Conservation (phyloP, 2,329 filamentous ascomycete genomes). For the Calonectria leucothoes region DNA sequence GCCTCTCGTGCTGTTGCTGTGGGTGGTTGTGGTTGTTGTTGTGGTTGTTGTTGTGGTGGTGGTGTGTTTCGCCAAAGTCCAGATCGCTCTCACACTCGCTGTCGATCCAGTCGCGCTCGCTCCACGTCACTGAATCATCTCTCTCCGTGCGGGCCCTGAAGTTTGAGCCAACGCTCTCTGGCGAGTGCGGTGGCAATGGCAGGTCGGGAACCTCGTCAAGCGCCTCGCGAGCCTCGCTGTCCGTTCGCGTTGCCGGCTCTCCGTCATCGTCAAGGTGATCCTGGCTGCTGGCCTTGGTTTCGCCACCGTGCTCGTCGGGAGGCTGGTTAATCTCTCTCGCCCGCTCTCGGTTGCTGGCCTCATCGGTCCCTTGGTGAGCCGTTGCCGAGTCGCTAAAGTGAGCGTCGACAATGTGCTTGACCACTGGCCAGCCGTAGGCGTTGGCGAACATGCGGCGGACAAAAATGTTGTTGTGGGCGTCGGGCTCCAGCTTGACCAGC, state of each 20-base stretch:
- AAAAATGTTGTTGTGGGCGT: conserved; percentile 98
- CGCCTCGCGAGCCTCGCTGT: conserved; percentile 50
- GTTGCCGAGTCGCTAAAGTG: conserved; percentile 83
- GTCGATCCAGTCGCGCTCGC: conserved; percentile 52
- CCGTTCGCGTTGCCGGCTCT: conserved; percentile 30
- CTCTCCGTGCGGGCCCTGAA: conserved; percentile 40
- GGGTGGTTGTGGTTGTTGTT: too few relatives aligned
- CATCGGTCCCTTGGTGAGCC: conserved; percentile 74
- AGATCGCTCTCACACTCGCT: conserved; percentile 42
- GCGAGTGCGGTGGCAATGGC: conserved; percentile 43
- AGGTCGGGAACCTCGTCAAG: conserved; percentile 60
- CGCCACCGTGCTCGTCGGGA: conserved; percentile 72
- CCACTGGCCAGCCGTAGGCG: conserved; percentile 96
- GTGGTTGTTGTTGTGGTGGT: too few relatives aligned
- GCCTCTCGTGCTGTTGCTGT: too few relatives aligned
- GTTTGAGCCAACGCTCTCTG: conserved; percentile 35
- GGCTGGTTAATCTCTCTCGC: conserved; percentile 69
- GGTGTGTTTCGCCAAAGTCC: conserved; percentile 40
- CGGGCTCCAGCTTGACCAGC: conserved; percentile 92
- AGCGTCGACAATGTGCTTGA: conserved; percentile 93
- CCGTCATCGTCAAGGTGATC: conserved; percentile 24
- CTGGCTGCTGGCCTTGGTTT: conserved; percentile 65
- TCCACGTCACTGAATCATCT: conserved; percentile 72
- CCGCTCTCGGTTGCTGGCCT: conserved; percentile 75
- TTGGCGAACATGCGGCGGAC: conserved; percentile 97